Percentiles rank a stretch among this genome's conserved stretches.
Evolutionary conservation across 352 stramenopile species (phyloP).

Genomic region (Globisporangium alternatum): DNA sequence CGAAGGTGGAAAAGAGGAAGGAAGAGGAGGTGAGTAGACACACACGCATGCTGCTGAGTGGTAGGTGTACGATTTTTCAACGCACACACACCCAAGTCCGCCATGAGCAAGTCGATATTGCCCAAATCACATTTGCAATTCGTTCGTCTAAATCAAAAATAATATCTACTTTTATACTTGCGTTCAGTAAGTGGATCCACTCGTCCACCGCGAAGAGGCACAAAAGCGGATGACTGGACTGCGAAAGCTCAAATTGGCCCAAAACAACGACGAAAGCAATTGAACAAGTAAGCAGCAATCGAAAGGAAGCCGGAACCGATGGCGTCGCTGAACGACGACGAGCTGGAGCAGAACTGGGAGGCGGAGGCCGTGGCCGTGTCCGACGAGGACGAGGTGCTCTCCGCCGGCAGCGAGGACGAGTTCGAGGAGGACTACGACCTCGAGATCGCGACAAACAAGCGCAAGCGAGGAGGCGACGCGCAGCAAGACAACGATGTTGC

Average conservation of each 20-base stretch:
- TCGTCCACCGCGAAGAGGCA: not conserved
- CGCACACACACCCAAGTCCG: too few species aligned
- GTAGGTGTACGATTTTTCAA: too few species aligned
- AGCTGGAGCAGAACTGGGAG: slow-evolving; percentile 66
- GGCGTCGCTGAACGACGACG: slow-evolving; percentile 46
- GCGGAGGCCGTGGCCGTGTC: slow-evolving; percentile 34
- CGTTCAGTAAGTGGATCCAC: too few species aligned
- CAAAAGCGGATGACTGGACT: not conserved
- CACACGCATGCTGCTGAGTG: too few species aligned
- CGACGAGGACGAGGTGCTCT: slow-evolving; percentile 52
- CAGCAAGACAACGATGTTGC: slow-evolving; percentile 27
- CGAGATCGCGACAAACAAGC: slow-evolving; percentile 48
- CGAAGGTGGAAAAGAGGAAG: too few species aligned
- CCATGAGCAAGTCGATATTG: too few species aligned
- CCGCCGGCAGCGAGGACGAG: slow-evolving; percentile 75
- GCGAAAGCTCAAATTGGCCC: slow-evolving; percentile 1
- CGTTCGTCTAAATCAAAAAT: too few species aligned
- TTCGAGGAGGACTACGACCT: slow-evolving; percentile 71
- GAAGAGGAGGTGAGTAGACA: too few species aligned
- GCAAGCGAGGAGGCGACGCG: slow-evolving; percentile 28
- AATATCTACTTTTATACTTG: too few species aligned
- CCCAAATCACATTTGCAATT: too few species aligned
- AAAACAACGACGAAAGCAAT: not conserved
- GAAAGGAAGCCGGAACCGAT: slow-evolving; percentile 1
- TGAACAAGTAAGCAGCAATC: not conserved